Conservation (phyloP, 2,329 filamentous ascomycete species). For the Penicillium polonicum region DNA sequence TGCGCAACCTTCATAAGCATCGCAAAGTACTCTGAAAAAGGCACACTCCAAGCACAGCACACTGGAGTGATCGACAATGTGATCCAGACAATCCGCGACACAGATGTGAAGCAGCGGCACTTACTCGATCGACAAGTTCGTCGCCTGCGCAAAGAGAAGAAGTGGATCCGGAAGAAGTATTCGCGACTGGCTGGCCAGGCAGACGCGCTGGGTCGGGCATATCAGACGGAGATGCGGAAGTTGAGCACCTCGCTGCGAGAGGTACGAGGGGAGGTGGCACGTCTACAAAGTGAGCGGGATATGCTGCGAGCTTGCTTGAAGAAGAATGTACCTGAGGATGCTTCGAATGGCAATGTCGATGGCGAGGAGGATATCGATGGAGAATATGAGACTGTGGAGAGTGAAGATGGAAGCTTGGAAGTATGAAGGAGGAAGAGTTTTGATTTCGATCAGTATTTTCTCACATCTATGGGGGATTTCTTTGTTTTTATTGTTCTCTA, state of each 20-base stretch:
- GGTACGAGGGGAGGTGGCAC: background rate
- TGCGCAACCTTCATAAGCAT: conserved; percentile 31
- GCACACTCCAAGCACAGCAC: conserved; percentile 24
- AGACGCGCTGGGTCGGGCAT: conserved; percentile 15
- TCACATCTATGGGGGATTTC: background rate
- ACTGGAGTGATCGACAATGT: conserved; percentile 29
- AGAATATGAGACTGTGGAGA: background rate
- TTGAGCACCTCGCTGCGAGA: conserved; percentile 11
- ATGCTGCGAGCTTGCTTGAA: background rate
- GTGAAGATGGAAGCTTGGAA: no score
- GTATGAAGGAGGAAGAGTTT: background rate
- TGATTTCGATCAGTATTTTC: background rate
- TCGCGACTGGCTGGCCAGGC: conserved; percentile 16
- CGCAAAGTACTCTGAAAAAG: conserved; percentile 25
- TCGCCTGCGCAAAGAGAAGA: conserved; percentile 20
- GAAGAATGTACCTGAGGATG: background rate
- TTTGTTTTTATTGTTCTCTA: background rate
- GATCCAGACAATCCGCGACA: conserved; percentile 26
- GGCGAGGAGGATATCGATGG: background rate
- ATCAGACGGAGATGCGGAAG: conserved; percentile 12
- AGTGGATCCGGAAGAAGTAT: conserved; percentile 24
- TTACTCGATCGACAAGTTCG: conserved; percentile 21
- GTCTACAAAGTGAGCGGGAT: conserved; percentile 6
- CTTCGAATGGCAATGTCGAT: background rate
- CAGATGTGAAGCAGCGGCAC: conserved; percentile 16